phyloP scores from a whole-genome alignment of 495 filamentous ascomycete species.

The Lasiosphaeria hispida region DNA sequence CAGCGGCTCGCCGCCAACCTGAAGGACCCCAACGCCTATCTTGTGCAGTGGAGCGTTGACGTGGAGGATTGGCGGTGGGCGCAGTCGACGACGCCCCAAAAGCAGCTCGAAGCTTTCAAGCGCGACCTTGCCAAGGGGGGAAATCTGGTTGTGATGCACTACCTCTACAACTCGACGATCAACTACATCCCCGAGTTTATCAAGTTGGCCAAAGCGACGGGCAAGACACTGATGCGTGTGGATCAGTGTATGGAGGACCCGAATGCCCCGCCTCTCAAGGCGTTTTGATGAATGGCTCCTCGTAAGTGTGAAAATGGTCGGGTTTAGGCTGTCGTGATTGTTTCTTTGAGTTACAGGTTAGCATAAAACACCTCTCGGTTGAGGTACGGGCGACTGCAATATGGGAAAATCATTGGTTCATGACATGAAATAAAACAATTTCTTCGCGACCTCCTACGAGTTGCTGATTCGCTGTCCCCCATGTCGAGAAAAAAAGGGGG shows the following conservation, averaged over 20 bases:
- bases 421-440: too few relatives aligned
- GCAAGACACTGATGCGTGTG: conserved; percentile 70
- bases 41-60: conserved; percentile 75
- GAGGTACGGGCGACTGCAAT: too few relatives aligned
- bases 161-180: conserved; percentile 66
- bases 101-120: conserved; percentile 73
- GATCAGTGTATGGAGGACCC: conserved; percentile 78
- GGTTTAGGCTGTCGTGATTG: too few relatives aligned
- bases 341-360: too few relatives aligned
- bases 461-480: too few relatives aligned
- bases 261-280: conserved; percentile 55
- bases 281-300: neutral
- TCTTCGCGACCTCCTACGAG: too few relatives aligned
- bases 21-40: conserved; percentile 45
- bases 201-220: conserved; percentile 60
- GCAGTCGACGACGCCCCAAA: conserved; percentile 60
- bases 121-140: conserved; percentile 64
- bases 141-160: conserved; percentile 76
- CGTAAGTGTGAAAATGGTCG: too few relatives aligned
- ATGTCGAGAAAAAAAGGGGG: too few relatives aligned
- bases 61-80: conserved; percentile 80
- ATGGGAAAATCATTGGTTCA: too few relatives aligned
- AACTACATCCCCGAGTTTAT: conserved; percentile 68
- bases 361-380: too few relatives aligned
- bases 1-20: conserved; percentile 57